A percentile compares a stretch with the other conserved stretches of the same genome.
Evolutionary conservation across 257 asterid genomes (phyloP).

Genomic region (Solanum piurae): DNA sequence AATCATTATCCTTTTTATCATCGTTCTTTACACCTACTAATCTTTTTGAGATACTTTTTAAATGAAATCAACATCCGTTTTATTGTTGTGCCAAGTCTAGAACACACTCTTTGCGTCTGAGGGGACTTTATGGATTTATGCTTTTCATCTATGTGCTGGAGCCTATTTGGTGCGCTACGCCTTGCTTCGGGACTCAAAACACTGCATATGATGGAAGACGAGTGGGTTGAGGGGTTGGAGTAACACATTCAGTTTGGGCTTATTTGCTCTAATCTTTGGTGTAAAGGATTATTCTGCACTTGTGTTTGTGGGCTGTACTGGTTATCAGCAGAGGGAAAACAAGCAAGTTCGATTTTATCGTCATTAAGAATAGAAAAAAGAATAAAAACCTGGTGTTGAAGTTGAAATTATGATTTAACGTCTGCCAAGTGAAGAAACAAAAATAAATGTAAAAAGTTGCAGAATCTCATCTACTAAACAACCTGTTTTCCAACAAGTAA

Average conservation of each 20-base stretch:
- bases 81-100: too few relatives aligned
- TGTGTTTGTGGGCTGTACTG: neutral
- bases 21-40: neutral
- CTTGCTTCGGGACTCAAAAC: neutral
- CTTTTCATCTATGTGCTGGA: too few relatives aligned
- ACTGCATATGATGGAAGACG: neutral
- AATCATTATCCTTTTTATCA: neutral
- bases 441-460: too few relatives aligned
- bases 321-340: neutral
- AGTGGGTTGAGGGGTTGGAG: neutral
- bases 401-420: too few relatives aligned
- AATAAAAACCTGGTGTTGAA: too few relatives aligned
- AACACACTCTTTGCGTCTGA: too few relatives aligned
- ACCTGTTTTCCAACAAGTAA: too few relatives aligned
- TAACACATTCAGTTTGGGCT: neutral
- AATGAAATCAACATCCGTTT: too few relatives aligned
- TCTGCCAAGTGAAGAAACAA: too few relatives aligned
- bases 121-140: too few relatives aligned
- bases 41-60: too few relatives aligned
- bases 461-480: too few relatives aligned
- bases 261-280: neutral
- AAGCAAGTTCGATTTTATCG: neutral
- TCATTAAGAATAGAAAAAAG: neutral
- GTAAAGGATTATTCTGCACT: neutral
- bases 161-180: neutral